These are phyloP conservation scores for Tolypocladium amazonense DNA, from an alignment of 2,329 filamentous ascomycete species.

Conservation along the genomic window DNA sequence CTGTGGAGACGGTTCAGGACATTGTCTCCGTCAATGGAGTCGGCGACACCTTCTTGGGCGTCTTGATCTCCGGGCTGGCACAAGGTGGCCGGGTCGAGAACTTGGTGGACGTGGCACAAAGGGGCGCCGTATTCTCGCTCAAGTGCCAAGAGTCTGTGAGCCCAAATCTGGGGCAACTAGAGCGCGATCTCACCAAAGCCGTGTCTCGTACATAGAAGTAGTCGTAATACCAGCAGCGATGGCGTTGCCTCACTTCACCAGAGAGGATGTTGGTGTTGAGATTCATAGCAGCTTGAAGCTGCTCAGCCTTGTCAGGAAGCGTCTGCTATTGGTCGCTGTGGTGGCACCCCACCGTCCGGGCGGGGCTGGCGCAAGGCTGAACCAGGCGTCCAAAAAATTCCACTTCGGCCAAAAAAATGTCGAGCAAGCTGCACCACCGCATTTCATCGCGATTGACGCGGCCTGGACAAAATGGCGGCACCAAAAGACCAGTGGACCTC, in stretches of 20 bases:
- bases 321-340: not conserved
- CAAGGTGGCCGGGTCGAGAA: slow-evolving; percentile 45
- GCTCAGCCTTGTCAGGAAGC: not conserved
- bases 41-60: slow-evolving; percentile 85
- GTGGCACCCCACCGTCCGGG: not conserved
- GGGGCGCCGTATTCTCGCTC: slow-evolving; percentile 68
- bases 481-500: slow-evolving; percentile 17
- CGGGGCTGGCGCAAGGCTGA: slow-evolving; percentile 17
- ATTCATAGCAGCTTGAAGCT: too few species aligned
- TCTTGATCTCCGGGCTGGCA: slow-evolving; percentile 68
- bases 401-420: slow-evolving; percentile 10
- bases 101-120: slow-evolving; percentile 70
- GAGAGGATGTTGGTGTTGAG: not conserved
- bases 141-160: slow-evolving; percentile 66
- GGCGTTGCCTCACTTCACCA: not conserved
- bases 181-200: slow-evolving; percentile 21
- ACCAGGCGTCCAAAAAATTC: slow-evolving; percentile 20
- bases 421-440: slow-evolving; percentile 2
- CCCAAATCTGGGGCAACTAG: slow-evolving; percentile 37
- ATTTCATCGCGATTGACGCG: not conserved
- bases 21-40: slow-evolving; percentile 88
- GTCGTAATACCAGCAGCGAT: not conserved
- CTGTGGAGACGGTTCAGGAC: slow-evolving; percentile 55
- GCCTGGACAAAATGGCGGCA: slow-evolving; percentile 19
- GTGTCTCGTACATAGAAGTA: slow-evolving; percentile 3